Percentiles rank a stretch among this genome's conserved stretches.
These are phyloP conservation scores for Trichoderma koningiopsis DNA, from an alignment of 2,329 filamentous ascomycete genomes.

Conservation along the genomic window DNA sequence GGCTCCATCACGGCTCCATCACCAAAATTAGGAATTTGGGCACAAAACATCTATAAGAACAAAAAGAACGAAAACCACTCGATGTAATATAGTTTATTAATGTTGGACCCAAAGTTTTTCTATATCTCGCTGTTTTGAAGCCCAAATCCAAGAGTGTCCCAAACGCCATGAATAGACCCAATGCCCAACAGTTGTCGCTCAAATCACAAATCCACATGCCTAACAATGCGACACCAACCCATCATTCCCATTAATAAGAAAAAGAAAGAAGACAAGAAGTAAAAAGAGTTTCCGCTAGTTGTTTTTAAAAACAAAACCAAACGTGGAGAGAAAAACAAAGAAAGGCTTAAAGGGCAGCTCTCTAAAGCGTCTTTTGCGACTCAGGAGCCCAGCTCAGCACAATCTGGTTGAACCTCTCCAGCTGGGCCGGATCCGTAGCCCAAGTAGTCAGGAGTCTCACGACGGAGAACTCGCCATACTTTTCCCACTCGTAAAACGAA, in stretches of 20 bases:
- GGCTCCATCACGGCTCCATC: too few species aligned
- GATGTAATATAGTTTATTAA: not conserved
- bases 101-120: not conserved
- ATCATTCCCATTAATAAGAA: not conserved
- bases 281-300: not conserved
- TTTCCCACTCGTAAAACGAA: conserved; percentile 53
- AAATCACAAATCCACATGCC: not conserved
- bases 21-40: not conserved
- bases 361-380: not conserved
- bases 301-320: not conserved
- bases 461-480: conserved; percentile 42
- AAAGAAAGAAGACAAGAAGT: not conserved
- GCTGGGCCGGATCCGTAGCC: conserved; percentile 48
- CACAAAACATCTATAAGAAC: not conserved
- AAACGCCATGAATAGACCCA: conserved; percentile 8
- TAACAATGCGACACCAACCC: not conserved
- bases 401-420: conserved; percentile 42
- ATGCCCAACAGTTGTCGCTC: conserved; percentile 5
- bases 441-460: conserved; percentile 53
- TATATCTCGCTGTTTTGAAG: not conserved
- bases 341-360: not conserved
- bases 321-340: not conserved
- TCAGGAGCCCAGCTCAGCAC: conserved; percentile 32
- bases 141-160: not conserved
- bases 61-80: not conserved